Evolutionary conservation across 1,284 basidiomycete species (phyloP), one percentile per base, ranked within the genome.

Genomic region (Pyrrhoderma lamaoense): DNA sequence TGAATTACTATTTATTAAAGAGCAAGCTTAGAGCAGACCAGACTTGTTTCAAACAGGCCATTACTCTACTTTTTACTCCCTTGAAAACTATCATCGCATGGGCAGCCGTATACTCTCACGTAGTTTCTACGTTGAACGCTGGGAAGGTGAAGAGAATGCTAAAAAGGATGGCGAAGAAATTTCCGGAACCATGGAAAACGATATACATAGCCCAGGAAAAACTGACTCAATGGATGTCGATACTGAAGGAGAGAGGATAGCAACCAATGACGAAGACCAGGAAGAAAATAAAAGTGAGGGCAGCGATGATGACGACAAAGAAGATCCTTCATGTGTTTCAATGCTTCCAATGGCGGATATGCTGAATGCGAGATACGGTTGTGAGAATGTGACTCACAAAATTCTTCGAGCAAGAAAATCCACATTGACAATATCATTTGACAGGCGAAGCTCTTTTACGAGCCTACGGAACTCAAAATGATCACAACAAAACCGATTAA

Each of bases 291-390:
- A 70, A 9, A 74, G 79, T 16, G 38, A 40, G 5, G 21, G 14
- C 21, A 14, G n/a, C 38, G 38, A 40, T n/a, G 80, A 81, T 3
- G 79, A 81, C 9, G 81, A 82, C 8, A 73, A 68, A 2, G 81
- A 82, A 47, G 79, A 86, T 51, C 70, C 82, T 1, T 73, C 77
- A 1, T 82, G 90, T 57, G 83, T 93, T 8, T 84, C 89, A 0
- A 96, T 99, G 93, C 89, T 98, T 1, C 95, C 95, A 0, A 85
- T 99, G 75, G 96, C 95, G 1, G 95, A 98, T 66, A 85, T 98
- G 75, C 73, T 95, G 46, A 96, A 95, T 60, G 93, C 93, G 4
- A 79, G 82, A 51, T 91, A 81, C 64, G 85, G 80, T n/a, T 78
- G 77, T 27, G 88, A 93, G 66, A 97, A 96, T 59, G 93, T 91